These are phyloP conservation scores for Aspergillus sergii DNA, from an alignment of 2,329 filamentous ascomycete genomes.

Conservation along the genomic window DNA sequence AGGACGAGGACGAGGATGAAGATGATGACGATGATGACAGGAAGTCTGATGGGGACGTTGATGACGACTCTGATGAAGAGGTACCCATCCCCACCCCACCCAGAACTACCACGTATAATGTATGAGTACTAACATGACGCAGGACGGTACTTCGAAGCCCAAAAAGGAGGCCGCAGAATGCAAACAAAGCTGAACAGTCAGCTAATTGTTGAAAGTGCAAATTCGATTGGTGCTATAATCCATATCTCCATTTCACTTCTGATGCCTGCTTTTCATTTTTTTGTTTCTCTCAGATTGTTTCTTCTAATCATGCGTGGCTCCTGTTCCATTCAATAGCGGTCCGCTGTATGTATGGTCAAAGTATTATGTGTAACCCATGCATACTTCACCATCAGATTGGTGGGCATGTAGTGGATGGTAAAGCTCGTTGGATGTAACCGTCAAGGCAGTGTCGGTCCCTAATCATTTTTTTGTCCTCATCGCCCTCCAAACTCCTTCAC, in stretches of 20 bases:
- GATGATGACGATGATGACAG: constrained; percentile 78
- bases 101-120: neutral
- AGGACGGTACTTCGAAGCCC: constrained; percentile 87
- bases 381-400: constrained; percentile 3
- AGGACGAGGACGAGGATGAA: constrained; percentile 86
- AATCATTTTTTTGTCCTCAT: neutral
- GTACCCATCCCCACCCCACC: constrained; percentile 31
- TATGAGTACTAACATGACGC: constrained; percentile 26
- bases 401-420: constrained; percentile 12
- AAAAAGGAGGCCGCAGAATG: constrained; percentile 94
- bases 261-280: neutral
- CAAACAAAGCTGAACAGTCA: constrained; percentile 77
- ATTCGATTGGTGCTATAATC: neutral
- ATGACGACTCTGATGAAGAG: constrained; percentile 66
- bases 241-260: neutral
- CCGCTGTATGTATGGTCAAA: constrained; percentile 6
- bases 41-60: constrained; percentile 60
- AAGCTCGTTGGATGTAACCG: neutral
- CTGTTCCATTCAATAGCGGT: constrained; percentile 14
- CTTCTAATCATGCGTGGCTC: constrained; percentile 12
- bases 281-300: constrained; percentile 28
- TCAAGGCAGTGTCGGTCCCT: neutral
- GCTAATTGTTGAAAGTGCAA: neutral
- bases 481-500: neutral
- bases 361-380: constrained; percentile 17